These are phyloP conservation scores for Linnemannia elongata DNA, from an alignment of 192 early-diverging fungal genomes.

Conservation along the genomic window DNA sequence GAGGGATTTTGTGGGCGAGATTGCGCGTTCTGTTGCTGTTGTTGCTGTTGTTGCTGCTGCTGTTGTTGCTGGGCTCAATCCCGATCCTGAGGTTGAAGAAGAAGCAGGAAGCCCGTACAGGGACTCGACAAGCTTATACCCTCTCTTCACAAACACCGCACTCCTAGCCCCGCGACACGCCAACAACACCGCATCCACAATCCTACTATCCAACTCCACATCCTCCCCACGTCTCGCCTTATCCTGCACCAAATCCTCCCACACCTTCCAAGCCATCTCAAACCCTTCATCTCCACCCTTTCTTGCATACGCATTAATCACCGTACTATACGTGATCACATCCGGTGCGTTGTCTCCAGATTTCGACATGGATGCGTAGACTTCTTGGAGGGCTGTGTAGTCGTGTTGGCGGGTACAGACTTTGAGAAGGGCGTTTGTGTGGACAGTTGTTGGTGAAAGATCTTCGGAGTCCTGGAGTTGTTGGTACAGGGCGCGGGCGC, in stretches of 20 bases:
- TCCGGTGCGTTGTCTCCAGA: slow-evolving; percentile 37
- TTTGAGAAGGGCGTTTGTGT: slow-evolving; percentile 59
- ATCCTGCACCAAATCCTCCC: slow-evolving; percentile 47
- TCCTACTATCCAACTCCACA: slow-evolving; percentile 24
- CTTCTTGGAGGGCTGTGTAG: slow-evolving; percentile 17
- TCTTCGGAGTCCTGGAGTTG: slow-evolving; percentile 28
- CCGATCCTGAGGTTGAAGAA: background rate
- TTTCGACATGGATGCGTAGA: slow-evolving; percentile 38
- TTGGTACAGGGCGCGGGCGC: slow-evolving; percentile 41
- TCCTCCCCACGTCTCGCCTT: slow-evolving; percentile 30
- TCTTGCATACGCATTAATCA: slow-evolving; percentile 48
- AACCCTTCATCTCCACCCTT: slow-evolving; percentile 41
- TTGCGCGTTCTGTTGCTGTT: slow-evolving; percentile 11
- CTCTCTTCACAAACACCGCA: slow-evolving; percentile 16
- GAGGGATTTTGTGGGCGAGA: slow-evolving; percentile 25
- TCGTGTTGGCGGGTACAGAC: slow-evolving; percentile 47
- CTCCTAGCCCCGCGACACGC: slow-evolving; percentile 33
- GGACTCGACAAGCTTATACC: slow-evolving; percentile 30
- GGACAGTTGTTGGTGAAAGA: slow-evolving; percentile 11
- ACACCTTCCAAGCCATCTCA: slow-evolving; percentile 42
- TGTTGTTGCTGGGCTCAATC: background rate
- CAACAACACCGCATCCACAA: slow-evolving; percentile 37
- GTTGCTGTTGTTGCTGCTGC: background rate
- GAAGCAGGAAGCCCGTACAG: slow-evolving; percentile 23
- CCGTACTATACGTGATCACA: slow-evolving; percentile 49